These are phyloP conservation scores for Asterella californica DNA, from an alignment of 225 moss, liverwort and hornwort genomes.

Conservation along the genomic window DNA sequence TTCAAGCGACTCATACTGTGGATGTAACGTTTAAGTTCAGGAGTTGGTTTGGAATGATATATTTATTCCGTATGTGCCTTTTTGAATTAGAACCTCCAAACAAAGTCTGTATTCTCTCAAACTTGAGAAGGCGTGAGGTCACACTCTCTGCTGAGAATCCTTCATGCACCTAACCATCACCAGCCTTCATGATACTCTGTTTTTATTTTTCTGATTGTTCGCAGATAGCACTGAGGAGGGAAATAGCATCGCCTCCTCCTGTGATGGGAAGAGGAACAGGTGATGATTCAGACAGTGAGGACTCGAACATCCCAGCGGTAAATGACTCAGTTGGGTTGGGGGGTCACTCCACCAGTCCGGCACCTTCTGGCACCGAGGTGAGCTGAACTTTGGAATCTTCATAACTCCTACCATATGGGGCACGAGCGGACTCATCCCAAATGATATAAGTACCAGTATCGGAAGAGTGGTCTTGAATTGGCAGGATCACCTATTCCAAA, in stretches of 20 bases:
- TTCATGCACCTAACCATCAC: background rate
- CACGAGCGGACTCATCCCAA: background rate
- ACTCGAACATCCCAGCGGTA: background rate
- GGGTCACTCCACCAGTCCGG: slow-evolving; percentile 13
- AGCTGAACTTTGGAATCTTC: background rate
- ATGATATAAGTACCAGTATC: background rate
- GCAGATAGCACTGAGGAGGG: slow-evolving; percentile 92
- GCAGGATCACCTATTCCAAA: background rate
- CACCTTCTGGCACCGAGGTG: slow-evolving; percentile 34
- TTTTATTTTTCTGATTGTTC: background rate
- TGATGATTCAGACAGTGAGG: slow-evolving; percentile 20
- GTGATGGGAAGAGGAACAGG: slow-evolving; percentile 22
- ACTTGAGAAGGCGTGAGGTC: background rate
- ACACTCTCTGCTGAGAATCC: background rate
- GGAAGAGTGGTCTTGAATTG: background rate
- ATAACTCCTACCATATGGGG: background rate
- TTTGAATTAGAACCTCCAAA: background rate
- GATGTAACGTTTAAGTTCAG: background rate
- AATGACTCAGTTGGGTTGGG: background rate
- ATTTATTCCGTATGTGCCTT: background rate
- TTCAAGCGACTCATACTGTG: background rate
- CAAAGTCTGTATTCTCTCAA: no score
- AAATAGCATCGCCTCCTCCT: slow-evolving; percentile 42
- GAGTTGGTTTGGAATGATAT: background rate
- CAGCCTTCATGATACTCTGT: background rate